These are phyloP conservation scores for Pythium plurisporium DNA, from an alignment of 352 stramenopile species.

Conservation along the genomic window DNA sequence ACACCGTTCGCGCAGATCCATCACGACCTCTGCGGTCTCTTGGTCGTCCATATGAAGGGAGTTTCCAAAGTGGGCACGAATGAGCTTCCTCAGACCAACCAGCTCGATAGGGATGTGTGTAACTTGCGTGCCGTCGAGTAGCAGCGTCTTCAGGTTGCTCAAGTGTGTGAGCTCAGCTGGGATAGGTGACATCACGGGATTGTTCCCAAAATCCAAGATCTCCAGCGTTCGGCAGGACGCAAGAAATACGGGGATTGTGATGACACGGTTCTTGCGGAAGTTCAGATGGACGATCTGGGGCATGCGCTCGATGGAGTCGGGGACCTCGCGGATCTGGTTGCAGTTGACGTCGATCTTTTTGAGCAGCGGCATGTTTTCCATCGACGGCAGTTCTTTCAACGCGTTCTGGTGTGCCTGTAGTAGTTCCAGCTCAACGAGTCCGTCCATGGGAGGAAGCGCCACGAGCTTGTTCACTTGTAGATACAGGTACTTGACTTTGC, in stretches of 20 bases:
- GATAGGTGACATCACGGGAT: slow-evolving; percentile 44
- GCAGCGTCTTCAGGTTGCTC: slow-evolving; percentile 53
- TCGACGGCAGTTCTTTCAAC: slow-evolving; percentile 49
- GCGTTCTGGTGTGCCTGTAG: slow-evolving; percentile 61
- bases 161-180: slow-evolving; percentile 42
- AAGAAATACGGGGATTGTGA: slow-evolving; percentile 41
- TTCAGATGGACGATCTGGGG: slow-evolving; percentile 58
- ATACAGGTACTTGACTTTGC: slow-evolving; percentile 51
- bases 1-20: slow-evolving; percentile 47
- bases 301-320: slow-evolving; percentile 48
- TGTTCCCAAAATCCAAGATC: slow-evolving; percentile 67
- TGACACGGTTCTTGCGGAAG: slow-evolving; percentile 57
- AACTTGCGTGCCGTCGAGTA: slow-evolving; percentile 51
- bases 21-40: slow-evolving; percentile 60
- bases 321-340: slow-evolving; percentile 54
- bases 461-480: slow-evolving; percentile 52
- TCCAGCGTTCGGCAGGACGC: slow-evolving; percentile 42
- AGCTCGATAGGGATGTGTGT: slow-evolving; percentile 61
- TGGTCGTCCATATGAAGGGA: slow-evolving; percentile 55
- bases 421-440: slow-evolving; percentile 54
- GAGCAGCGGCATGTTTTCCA: slow-evolving; percentile 56
- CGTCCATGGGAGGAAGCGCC: slow-evolving; percentile 39
- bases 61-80: slow-evolving; percentile 54
- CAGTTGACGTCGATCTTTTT: slow-evolving; percentile 78
- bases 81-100: slow-evolving; percentile 42